Base-by-base conservation (phyloP, 2,329 filamentous ascomycete species). In the Penicillium polonicum region DNA sequence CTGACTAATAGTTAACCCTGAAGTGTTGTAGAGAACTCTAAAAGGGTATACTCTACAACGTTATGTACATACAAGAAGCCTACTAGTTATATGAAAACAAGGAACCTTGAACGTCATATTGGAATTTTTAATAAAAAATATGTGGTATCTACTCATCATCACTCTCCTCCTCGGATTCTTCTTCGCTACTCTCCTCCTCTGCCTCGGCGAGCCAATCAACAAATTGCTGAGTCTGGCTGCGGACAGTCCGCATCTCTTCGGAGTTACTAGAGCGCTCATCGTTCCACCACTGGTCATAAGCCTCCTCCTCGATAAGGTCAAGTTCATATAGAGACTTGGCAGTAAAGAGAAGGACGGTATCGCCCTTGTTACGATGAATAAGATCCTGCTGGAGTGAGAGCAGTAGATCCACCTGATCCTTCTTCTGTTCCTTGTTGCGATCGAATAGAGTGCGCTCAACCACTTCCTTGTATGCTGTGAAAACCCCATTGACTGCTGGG, bases 281-380 rank as follows among this genome's bases (percentile, higher is more conserved):
- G 21, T 81, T 84, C 92, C 92, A 97, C 94, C 94, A 99, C 48
- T 84, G 83, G 67, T 93, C 78, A 64, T 96, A 90, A 0, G 89
- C 92, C 42, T 97, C 92, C 69, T 96, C 91, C 71, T 96, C 91
- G 1, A 97, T 77, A 17, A 96, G 82, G 64, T 97, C 94, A 48
- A 89, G 76, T 64, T 89, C 86, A 71, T 96, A 95, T 51, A 97
- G 80, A 74, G 92, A 90, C 77, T 95, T 94, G 65, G 91, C 84
- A 66, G 91, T 79, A 39, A 88, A 90, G 4, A 92, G 83, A 35
- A 97, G 82, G 10, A 97, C 83, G 38, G 79, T 75, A 69, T 88
- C 83, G 4, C 86, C 87, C 60, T 85, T 87, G 46, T 82, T 80
- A 48, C 84, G 80, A 56, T 86, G 85, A 31, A 84, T 80, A 15